Conservation (phyloP, 805 yeast genomes). For the Kluyveromyces lactis region DNA sequence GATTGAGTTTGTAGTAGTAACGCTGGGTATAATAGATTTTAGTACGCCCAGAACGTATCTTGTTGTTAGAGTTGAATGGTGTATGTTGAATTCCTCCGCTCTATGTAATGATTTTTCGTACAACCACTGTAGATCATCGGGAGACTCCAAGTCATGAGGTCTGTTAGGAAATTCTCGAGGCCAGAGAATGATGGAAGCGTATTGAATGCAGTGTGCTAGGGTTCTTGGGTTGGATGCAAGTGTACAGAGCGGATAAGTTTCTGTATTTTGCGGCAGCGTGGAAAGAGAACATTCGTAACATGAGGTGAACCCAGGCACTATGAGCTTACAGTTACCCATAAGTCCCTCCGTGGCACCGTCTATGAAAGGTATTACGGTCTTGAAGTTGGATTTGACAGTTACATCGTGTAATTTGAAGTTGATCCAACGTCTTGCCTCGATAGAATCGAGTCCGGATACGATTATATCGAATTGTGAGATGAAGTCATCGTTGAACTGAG, state of each 20-base stretch:
- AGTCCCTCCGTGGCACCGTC: slow-evolving; percentile 97
- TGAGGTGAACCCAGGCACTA: slow-evolving; percentile 75
- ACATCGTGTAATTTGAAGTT: slow-evolving; percentile 59
- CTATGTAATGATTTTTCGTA: slow-evolving; percentile 45
- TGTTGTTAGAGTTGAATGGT: slow-evolving; percentile 56
- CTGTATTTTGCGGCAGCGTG: slow-evolving; percentile 50
- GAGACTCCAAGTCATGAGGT: slow-evolving; percentile 59
- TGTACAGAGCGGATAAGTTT: slow-evolving; percentile 84
- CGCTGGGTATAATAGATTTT: slow-evolving; percentile 87
- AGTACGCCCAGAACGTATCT: slow-evolving; percentile 76
- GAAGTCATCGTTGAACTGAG: slow-evolving; percentile 52
- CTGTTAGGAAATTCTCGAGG: slow-evolving; percentile 36
- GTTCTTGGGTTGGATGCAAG: slow-evolving; percentile 90
- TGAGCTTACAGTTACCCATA: slow-evolving; percentile 82
- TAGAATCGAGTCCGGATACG: slow-evolving; percentile 81
- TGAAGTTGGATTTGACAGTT: slow-evolving; percentile 45
- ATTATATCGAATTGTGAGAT: slow-evolving; percentile 63
- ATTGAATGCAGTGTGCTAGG: slow-evolving; percentile 92
- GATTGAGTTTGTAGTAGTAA: slow-evolving; percentile 89
- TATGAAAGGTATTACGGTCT: slow-evolving; percentile 53
- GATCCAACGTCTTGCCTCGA: slow-evolving; percentile 88
- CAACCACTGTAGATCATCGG: slow-evolving; percentile 59
- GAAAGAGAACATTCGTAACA: slow-evolving; percentile 90
- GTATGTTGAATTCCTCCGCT: slow-evolving; percentile 58
- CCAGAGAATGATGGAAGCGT: slow-evolving; percentile 78